Conservation (phyloP, 2,329 filamentous ascomycete species). For the Passalora sequoiae region DNA sequence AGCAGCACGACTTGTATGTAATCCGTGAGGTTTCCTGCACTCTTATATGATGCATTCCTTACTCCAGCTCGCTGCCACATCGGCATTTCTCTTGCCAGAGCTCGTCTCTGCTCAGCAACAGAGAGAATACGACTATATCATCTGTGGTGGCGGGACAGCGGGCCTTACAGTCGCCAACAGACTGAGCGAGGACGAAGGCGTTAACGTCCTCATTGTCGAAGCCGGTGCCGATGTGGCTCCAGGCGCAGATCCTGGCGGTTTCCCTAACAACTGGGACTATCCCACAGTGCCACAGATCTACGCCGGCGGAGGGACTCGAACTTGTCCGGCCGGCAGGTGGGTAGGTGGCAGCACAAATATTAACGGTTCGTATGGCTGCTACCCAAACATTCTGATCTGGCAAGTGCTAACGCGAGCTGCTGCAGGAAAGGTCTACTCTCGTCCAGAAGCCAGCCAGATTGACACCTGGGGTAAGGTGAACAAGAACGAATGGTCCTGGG, state of each 20-base stretch:
- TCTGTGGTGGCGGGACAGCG: conserved; percentile 29
- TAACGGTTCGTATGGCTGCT: conserved; percentile 7
- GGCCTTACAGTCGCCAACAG: conserved; percentile 28
- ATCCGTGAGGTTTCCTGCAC: not conserved
- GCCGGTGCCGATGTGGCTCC: conserved; percentile 12
- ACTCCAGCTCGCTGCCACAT: not conserved
- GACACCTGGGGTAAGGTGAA: conserved; percentile 15
- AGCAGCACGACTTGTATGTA: no score
- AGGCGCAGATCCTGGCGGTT: conserved; percentile 28
- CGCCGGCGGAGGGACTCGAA: conserved; percentile 4
- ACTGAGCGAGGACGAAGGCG: conserved; percentile 23
- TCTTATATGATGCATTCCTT: conserved; percentile 2
- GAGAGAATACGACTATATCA: conserved; percentile 17
- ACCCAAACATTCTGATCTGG: not conserved
- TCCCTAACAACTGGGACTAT: conserved; percentile 41
- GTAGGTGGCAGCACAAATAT: conserved; percentile 16
- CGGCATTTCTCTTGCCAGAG: not conserved
- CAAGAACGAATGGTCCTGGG: conserved; percentile 14
- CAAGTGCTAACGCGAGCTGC: no score
- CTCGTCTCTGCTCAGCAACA: not conserved
- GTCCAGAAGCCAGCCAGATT: conserved; percentile 11
- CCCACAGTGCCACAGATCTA: not conserved
- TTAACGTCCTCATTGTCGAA: conserved; percentile 30
- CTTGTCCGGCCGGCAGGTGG: conserved; percentile 12
- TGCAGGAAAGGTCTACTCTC: conserved; percentile 15